Base-by-base conservation (phyloP, 2,329 filamentous ascomycete genomes). In the Botryotinia calthae region DNA sequence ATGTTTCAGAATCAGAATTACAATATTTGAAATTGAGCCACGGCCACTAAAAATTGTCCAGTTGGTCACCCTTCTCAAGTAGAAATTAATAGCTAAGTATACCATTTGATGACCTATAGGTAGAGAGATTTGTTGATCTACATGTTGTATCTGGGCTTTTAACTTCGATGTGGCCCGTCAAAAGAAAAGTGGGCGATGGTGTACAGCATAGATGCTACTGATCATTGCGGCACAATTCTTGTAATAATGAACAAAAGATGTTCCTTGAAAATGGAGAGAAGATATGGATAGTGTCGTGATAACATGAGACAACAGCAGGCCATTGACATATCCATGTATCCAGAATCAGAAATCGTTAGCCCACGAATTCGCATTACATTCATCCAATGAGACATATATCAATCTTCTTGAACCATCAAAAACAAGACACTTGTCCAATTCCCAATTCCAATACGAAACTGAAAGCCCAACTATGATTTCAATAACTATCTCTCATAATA, bases 181-280 rank as follows among this genome's bases (percentile, higher is more conserved):
- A 28, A 28, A 0, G 7, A 18, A 16, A 18, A 18, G 2, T 28
- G 14, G 14, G 1, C 6, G n/a, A 8, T 4, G n/a, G n/a, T 28
- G 6, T 56, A 28, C 6, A 28, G 8, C 18, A 56, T 8, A 18
- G n/a, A 56, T 31, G 51, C n/a, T 9, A 56, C 51, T 54, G 51
- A 7, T n/a, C 2, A 0, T 18, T 18, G 28, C 12, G 48, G 12
- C 48, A n/a, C 14, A 14, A 0, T 31, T 18, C 2, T 28, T 56
- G 7, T 56, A 31, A 4, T 56, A 28, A 4, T 0, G 18, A 56
- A 56, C 6, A 9, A 4, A 16, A 9, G 4, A 4, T 9, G 3
- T 6, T 18, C 1, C n/a, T 28, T 16, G n/a, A 31, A 9, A 56
- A 9, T 56, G n/a, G 31, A 6, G 2, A 31, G 51, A 31, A 1